A percentile compares a stretch with the other conserved stretches of the same genome.
These are phyloP conservation scores for Alternaria alternata DNA, from an alignment of 2,329 filamentous ascomycete species.

Conservation along the genomic window DNA sequence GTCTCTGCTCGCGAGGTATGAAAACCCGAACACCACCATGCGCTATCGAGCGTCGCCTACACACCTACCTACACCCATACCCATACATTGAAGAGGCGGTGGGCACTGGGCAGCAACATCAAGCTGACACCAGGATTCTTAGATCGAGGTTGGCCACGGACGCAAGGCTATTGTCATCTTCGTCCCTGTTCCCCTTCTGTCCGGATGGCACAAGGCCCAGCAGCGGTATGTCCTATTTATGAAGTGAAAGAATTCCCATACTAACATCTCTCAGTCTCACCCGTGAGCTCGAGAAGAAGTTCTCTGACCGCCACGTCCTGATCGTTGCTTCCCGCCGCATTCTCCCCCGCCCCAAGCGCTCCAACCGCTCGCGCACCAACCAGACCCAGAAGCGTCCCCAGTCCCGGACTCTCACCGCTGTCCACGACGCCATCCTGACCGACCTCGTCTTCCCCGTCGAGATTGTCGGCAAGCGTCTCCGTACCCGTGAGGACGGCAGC, in stretches of 20 bases:
- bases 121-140: constrained; percentile 65
- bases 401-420: constrained; percentile 95
- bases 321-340: constrained; percentile 99
- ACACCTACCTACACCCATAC: constrained; percentile 29
- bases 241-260: background rate
- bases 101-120: constrained; percentile 63
- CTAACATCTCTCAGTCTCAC: constrained; percentile 73
- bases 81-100: constrained; percentile 59
- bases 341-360: constrained; percentile 97
- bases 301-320: constrained; percentile 99
- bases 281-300: constrained; percentile 99
- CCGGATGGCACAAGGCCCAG: constrained; percentile 99
- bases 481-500: constrained; percentile 98
- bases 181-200: constrained; percentile 98
- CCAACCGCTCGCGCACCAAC: constrained; percentile 92
- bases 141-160: constrained; percentile 99
- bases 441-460: constrained; percentile 99
- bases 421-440: constrained; percentile 97
- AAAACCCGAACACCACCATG: constrained; percentile 47
- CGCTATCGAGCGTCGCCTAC: constrained; percentile 40
- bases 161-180: constrained; percentile 99
- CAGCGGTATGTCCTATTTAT: constrained; percentile 79
- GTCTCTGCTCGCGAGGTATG: constrained; percentile 99
- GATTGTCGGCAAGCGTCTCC: constrained; percentile 98
- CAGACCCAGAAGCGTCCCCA: constrained; percentile 99